Percentiles rank a stretch among this genome's conserved stretches.
These are phyloP conservation scores for Mucor irregularis DNA, from an alignment of 371 early-diverging fungal genomes.

Conservation along the genomic window DNA sequence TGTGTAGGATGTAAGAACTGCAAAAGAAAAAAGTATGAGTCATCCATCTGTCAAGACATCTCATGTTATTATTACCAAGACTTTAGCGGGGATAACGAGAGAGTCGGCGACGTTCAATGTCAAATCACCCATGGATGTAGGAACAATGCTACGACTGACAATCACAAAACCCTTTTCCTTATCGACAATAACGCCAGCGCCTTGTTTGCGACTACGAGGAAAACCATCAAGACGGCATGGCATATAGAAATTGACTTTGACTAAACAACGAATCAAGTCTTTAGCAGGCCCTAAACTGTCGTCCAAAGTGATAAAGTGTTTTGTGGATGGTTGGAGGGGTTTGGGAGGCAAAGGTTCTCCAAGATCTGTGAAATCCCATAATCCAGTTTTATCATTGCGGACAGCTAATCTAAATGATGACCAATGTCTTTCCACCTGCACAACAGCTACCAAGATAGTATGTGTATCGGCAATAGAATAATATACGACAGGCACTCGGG, in stretches of 20 bases:
- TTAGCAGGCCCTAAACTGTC: constrained; percentile 60
- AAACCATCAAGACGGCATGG: constrained; percentile 70
- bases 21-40: not conserved
- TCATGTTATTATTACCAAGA: constrained; percentile 42
- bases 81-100: constrained; percentile 74
- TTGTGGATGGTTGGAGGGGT: constrained; percentile 56
- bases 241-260: constrained; percentile 67
- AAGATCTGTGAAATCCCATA: constrained; percentile 78
- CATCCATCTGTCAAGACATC: too few relatives aligned
- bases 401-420: constrained; percentile 72
- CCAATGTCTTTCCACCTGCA: constrained; percentile 83
- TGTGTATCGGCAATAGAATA: constrained; percentile 81
- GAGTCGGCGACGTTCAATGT: constrained; percentile 78
- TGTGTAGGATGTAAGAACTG: constrained; percentile 85
- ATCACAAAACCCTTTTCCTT: constrained; percentile 70
- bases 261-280: constrained; percentile 62
- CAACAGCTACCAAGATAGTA: constrained; percentile 69
- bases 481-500: constrained; percentile 78
- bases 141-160: constrained; percentile 71
- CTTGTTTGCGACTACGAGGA: constrained; percentile 64
- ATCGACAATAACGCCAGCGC: constrained; percentile 78
- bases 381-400: constrained; percentile 75
- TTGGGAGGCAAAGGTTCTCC: constrained; percentile 44
- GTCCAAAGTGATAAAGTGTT: constrained; percentile 57
- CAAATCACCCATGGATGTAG: constrained; percentile 74